These are phyloP conservation scores for Capsella rubella DNA, from an alignment of 441 rosid species.

Conservation along the genomic window DNA sequence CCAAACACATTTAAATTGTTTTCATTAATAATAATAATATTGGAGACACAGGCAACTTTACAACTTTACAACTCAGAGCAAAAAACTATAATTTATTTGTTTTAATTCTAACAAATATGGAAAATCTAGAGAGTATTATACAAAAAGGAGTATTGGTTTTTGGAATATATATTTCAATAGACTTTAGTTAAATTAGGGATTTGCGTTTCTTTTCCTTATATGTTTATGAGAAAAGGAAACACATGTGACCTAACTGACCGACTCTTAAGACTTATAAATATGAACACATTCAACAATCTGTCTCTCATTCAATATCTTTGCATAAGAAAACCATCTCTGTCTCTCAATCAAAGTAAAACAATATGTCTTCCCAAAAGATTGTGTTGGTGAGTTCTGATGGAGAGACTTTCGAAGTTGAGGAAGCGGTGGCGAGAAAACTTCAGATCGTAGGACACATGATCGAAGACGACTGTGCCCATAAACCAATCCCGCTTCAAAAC, in stretches of 20 bases:
- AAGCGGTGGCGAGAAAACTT: constrained; percentile 49
- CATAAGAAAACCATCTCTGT: too few species aligned
- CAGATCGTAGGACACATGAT: constrained; percentile 53
- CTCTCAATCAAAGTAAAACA: too few species aligned
- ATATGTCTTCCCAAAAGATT: background rate
- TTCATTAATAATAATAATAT: background rate
- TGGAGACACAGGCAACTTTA: background rate
- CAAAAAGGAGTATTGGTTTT: background rate
- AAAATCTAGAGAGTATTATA: too few species aligned
- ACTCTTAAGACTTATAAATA: too few species aligned
- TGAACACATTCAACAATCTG: too few species aligned
- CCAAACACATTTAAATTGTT: background rate
- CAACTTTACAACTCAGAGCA: too few species aligned
- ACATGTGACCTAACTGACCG: background rate
- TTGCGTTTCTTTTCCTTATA: background rate
- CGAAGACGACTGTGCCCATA: constrained; percentile 51
- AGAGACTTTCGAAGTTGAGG: constrained; percentile 45
- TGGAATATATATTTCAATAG: too few species aligned
- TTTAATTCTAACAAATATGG: background rate
- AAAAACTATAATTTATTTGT: too few species aligned
- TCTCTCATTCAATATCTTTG: too few species aligned
- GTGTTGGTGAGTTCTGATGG: constrained; percentile 9
- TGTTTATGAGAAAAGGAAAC: background rate
- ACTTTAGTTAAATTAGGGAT: background rate
- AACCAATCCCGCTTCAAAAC: constrained; percentile 51